Evolutionary conservation across 1,284 basidiomycete species (phyloP), one percentile per base, ranked within the genome.

Genomic region (Blastosporella zonata): DNA sequence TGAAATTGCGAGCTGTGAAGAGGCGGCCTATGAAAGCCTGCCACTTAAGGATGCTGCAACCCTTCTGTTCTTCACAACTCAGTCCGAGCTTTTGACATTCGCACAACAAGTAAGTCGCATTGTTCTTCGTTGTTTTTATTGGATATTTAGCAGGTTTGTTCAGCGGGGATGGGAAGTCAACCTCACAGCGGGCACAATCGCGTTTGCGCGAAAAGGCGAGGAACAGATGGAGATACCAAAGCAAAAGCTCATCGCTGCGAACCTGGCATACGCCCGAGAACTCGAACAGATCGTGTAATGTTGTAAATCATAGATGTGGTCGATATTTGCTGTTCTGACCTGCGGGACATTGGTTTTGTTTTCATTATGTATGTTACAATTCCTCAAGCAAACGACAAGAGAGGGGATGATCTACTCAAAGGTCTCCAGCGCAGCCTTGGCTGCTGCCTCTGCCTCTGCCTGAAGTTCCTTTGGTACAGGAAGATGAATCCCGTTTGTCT

Each of bases 1-100:
- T 64, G 93, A 96, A 70, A 96, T 96, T 59, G 93, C 93, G 10
- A 91, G 87, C 59, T 96, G 93, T 60, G 91, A 94, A 63, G 93
- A 96, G 66, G 78, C 84, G 43, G 93, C 93, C 5, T 96, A 96
- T 58, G 86, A 91, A 59, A 88, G 83, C 55, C 70, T 96, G 44
- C 93, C 93, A 1, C 65, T 96, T 47, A 87, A 88, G 62, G 93
- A 96, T 59, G 93, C 92, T 0, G 84, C 87, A 1, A 93, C 90
- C 1, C 71, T 96, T 42, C 70, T 96, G 49, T 96, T 96, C 78
- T 95, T 96, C 71, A 81, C 82, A 28, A 83, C 75, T 46, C 81
- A 85, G 55, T 81, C 82, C 4, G 90, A 94, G 48, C 72, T 96
- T 6, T 64, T 91, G 40, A 72, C 64, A 23, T 96, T 94, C 63